Conservation (phyloP, 1,284 basidiomycete species). For the Neolentinus lepideus region DNA sequence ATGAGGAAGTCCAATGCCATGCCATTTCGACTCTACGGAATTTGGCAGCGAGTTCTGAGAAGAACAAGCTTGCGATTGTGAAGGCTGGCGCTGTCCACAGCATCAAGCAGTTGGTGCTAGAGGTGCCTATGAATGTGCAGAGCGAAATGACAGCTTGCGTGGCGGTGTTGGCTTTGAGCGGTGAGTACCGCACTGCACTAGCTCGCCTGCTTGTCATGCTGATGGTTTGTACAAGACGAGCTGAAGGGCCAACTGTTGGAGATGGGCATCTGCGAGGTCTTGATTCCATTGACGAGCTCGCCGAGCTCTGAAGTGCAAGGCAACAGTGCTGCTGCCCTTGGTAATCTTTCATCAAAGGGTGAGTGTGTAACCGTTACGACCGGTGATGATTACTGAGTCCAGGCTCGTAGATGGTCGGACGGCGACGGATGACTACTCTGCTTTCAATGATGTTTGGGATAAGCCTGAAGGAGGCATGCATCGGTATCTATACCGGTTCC, state of each 20-base stretch:
- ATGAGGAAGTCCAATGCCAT: slow-evolving; percentile 99
- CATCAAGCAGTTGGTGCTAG: slow-evolving; percentile 94
- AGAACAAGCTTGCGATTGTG: slow-evolving; percentile 98
- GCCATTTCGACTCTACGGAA: slow-evolving; percentile 99
- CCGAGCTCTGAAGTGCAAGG: slow-evolving; percentile 98
- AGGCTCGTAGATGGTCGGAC: slow-evolving; percentile 54
- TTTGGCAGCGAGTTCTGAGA: slow-evolving; percentile 94
- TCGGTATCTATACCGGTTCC: slow-evolving; percentile 90
- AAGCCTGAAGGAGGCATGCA: slow-evolving; percentile 97
- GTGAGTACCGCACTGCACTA: slow-evolving; percentile 34
- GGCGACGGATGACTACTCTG: slow-evolving; percentile 90
- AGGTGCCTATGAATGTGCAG: slow-evolving; percentile 95
- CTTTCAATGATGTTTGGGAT: slow-evolving; percentile 98
- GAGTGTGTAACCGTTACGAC: slow-evolving; percentile 10
- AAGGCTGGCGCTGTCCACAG: slow-evolving; percentile 97
- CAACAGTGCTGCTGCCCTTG: slow-evolving; percentile 95
- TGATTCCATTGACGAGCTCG: slow-evolving; percentile 96
- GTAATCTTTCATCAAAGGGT: slow-evolving; percentile 97
- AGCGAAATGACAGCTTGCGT: slow-evolving; percentile 99
- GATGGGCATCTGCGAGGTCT: slow-evolving; percentile 97
- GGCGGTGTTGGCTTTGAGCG: slow-evolving; percentile 89
- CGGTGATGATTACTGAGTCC: not conserved
- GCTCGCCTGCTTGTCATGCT: slow-evolving; percentile 4
- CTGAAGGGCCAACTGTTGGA: slow-evolving; percentile 93
- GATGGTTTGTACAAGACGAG: slow-evolving; percentile 56